Base-by-base conservation (phyloP, 805 yeast genomes). In the Barnettozyma siamensis region DNA sequence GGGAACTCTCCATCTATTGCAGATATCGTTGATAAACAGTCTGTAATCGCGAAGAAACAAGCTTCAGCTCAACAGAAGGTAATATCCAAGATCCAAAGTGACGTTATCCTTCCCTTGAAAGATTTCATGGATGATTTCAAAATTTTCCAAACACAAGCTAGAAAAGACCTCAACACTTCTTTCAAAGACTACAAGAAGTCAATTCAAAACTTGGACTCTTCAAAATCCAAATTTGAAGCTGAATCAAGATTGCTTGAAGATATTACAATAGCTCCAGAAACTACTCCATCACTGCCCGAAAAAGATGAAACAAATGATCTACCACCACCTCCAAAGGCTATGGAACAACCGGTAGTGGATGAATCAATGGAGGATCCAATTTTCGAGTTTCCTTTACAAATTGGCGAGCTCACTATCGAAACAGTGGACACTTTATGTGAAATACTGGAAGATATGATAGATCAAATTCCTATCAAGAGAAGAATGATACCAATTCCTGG, bases 401-500 rank as follows among this genome's bases (percentile, higher is more conserved):
- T 56, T n/a, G 60, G 60, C 3, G 39, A 41, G 6, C 19, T 41
- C n/a, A 12, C 45, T 35, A 31, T 44, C 37, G n/a, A 35, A 24
- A 17, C 38, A 17, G 44, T 45, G 38, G 35, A 57, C 23, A 45
- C 43, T 12, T 21, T 54, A 5, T 32, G 53, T 11, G 41, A 43
- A 9, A 10, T 46, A 7, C 32, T 56, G 15, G 3, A 11, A 2
- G 16, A 38, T 1, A 39, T 55, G 44, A 37, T 45, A 2, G 33
- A 34, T 0, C 49, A 46, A 4, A 43, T 60, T 5, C 57, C 57
- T 2, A 11, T 46, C 4, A 51, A 51, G 24, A 56, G 54, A 31
- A 47, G 62, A 23, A 15, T 62, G 40, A 50, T 61, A 11, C 55
- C 64, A 5, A 39, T 60, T 3, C 60, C 62, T 3, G 59, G 61